Evolutionary conservation across 345 rosid genomes (phyloP).

Genomic region (Eucalyptus camaldulensis): DNA sequence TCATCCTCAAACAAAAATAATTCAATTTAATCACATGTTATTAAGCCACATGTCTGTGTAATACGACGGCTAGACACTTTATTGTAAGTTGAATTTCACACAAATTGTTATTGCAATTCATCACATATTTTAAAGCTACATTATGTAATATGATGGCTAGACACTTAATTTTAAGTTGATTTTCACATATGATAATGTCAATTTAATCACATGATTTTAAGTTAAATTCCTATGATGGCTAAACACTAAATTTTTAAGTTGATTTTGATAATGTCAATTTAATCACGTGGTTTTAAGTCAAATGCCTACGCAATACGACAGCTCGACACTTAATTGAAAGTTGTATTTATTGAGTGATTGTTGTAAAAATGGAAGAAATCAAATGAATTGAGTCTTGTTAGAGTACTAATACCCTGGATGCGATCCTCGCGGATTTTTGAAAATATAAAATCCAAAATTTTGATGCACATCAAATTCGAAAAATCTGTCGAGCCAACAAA

Average conservation of each 20-base stretch:
- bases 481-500: neutral
- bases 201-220: neutral
- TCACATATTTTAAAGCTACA: neutral
- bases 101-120: neutral
- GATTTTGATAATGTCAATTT: neutral
- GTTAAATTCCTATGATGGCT: neutral
- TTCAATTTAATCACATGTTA: neutral
- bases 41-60: neutral
- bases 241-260: neutral
- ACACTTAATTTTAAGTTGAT: neutral
- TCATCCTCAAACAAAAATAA: neutral
- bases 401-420: neutral
- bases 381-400: neutral
- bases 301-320: neutral
- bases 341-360: neutral
- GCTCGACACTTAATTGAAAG: neutral
- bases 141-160: neutral
- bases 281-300: neutral
- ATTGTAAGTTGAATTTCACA: neutral
- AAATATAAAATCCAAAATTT: neutral
- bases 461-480: neutral
- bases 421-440: rapidly evolving
- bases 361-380: neutral
- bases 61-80: neutral
- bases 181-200: neutral